phyloP scores from a whole-genome alignment of 129 eudicot genomes.

The Glebionis coronaria region DNA sequence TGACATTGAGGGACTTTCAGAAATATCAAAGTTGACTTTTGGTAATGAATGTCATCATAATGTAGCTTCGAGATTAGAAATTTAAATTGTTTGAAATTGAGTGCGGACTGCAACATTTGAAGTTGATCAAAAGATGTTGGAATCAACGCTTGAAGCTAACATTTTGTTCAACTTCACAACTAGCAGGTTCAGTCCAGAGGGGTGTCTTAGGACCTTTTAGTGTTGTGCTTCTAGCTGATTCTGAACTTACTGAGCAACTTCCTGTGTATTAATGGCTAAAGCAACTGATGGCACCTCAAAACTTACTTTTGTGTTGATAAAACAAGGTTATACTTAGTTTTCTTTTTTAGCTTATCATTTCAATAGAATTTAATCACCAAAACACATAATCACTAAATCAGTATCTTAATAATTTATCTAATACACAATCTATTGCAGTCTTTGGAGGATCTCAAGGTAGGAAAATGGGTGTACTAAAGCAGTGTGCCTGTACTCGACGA shows the following conservation, averaged over 20 bases:
- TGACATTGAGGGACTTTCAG: too few species aligned
- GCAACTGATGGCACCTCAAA: conserved; percentile 54
- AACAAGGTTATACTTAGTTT: conserved; percentile 45
- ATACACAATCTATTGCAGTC: conserved; percentile 51
- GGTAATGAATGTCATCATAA: too few species aligned
- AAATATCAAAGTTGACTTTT: too few species aligned
- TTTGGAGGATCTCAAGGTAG: conserved; percentile 55
- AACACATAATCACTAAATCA: background rate
- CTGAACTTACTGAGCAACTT: conserved; percentile 52
- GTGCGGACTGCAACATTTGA: conserved; percentile 57
- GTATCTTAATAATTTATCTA: background rate
- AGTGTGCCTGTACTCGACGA: too few species aligned
- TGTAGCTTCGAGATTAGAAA: too few species aligned
- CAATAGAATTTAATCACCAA: background rate
- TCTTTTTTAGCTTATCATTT: background rate
- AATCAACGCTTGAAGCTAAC: too few species aligned
- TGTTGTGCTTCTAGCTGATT: conserved; percentile 67
- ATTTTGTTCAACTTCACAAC: conserved; percentile 69
- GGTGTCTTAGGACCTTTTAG: conserved; percentile 89
- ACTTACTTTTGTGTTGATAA: conserved; percentile 79
- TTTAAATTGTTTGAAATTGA: too few species aligned
- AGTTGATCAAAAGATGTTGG: conserved; percentile 53
- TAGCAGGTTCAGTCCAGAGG: conserved; percentile 56
- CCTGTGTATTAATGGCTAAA: conserved; percentile 72
- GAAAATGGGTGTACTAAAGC: conserved; percentile 64